These are phyloP conservation scores for Circinella minor DNA, from an alignment of 371 early-diverging fungal species.

Conservation along the genomic window DNA sequence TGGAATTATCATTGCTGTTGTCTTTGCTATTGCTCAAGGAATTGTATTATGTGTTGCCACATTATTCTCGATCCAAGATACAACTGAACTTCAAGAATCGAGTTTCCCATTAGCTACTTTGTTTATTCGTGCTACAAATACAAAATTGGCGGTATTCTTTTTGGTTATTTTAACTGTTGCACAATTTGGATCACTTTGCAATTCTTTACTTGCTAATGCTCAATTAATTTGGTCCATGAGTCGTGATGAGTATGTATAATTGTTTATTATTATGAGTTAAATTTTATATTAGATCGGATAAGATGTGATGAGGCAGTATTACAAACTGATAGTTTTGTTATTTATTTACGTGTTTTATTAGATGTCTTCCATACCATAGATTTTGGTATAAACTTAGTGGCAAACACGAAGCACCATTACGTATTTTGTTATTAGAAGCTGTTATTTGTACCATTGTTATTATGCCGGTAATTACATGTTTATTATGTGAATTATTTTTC, in stretches of 20 bases:
- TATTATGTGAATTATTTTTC: no score
- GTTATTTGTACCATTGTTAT: slow-evolving; percentile 29
- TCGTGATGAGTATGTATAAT: no score
- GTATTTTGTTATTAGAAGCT: slow-evolving; percentile 20
- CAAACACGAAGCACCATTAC: slow-evolving; percentile 22
- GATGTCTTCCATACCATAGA: slow-evolving; percentile 20
- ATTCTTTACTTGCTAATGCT: slow-evolving; percentile 21
- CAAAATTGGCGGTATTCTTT: slow-evolving; percentile 25
- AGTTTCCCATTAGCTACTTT: slow-evolving; percentile 23
- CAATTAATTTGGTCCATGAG: slow-evolving; percentile 29
- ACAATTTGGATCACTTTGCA: slow-evolving; percentile 32
- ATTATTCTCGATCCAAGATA: slow-evolving; percentile 46
- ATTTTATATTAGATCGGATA: no score
- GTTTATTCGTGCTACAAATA: slow-evolving; percentile 23
- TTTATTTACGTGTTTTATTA: no score
- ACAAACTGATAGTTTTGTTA: not conserved
- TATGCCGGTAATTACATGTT: slow-evolving; percentile 22
- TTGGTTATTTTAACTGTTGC: slow-evolving; percentile 27
- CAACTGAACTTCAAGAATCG: slow-evolving; percentile 28
- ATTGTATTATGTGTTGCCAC: slow-evolving; percentile 39
- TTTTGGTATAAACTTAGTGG: slow-evolving; percentile 30
- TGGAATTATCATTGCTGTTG: slow-evolving; percentile 42
- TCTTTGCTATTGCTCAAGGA: slow-evolving; percentile 38
- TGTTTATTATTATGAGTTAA: no score
- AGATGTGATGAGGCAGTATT: slow-evolving; percentile 19